Evolutionary conservation across 1,284 basidiomycete species (phyloP).

Genomic region (Athelia sp.): DNA sequence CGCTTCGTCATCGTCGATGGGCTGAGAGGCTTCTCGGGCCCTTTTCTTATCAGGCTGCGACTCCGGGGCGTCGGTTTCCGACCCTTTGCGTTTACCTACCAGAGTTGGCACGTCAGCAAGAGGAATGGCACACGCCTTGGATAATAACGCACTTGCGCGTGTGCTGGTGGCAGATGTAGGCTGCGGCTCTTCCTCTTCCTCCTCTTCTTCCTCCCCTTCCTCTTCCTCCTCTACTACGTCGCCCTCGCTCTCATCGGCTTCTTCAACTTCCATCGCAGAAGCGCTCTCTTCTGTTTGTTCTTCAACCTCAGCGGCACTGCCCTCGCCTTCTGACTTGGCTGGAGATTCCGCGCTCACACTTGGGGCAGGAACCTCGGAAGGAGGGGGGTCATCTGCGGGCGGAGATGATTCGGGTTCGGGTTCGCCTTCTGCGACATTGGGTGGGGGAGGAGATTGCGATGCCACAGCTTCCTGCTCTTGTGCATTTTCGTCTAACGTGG

Average conservation of each 20-base stretch:
- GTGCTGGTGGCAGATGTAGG: not conserved
- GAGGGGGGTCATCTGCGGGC: not conserved
- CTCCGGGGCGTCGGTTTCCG: constrained; percentile 48
- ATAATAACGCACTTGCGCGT: not conserved
- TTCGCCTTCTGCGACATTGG: not conserved
- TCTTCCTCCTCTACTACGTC: constrained; percentile 7
- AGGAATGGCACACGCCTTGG: not conserved
- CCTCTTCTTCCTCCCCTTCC: constrained; percentile 2
- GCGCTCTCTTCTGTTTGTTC: constrained; percentile 4
- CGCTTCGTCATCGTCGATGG: constrained; percentile 59
- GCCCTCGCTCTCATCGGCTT: constrained; percentile 7
- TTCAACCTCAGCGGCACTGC: not conserved
- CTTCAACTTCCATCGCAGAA: constrained; percentile 16
- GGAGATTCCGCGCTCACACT: not conserved
- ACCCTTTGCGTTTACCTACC: constrained; percentile 67
- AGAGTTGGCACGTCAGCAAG: not conserved
- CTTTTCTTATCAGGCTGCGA: constrained; percentile 58
- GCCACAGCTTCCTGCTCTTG: not conserved
- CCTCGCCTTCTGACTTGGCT: not conserved
- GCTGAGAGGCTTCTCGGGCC: constrained; percentile 62
- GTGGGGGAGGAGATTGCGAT: not conserved
- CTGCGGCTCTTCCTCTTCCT: constrained; percentile 2
- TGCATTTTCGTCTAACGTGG: not conserved
- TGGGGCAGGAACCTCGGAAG: not conserved
- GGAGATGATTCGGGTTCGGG: constrained; percentile 7